These are phyloP conservation scores for Silene coronaria DNA, from an alignment of 179 eudicot genomes.

Conservation along the genomic window DNA sequence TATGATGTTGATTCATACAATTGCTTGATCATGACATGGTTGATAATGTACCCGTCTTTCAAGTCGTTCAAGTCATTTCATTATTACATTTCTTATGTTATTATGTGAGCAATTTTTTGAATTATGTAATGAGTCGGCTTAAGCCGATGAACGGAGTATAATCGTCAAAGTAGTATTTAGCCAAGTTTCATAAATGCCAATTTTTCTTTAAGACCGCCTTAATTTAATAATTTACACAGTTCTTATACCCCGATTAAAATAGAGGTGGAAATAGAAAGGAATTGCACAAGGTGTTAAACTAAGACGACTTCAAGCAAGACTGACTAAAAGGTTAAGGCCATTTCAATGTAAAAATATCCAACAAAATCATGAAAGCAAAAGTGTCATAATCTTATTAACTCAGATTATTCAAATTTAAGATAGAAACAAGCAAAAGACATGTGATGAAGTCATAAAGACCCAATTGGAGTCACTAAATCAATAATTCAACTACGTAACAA, in stretches of 20 bases:
- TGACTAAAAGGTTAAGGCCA: too few relatives aligned
- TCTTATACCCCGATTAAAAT: too few relatives aligned
- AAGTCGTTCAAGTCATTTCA: too few relatives aligned
- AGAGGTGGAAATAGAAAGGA: too few relatives aligned
- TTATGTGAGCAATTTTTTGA: too few relatives aligned
- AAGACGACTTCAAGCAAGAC: too few relatives aligned
- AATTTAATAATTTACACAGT: too few relatives aligned
- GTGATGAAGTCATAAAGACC: not conserved
- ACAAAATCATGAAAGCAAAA: not conserved
- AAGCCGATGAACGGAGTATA: not conserved
- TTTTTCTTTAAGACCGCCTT: too few relatives aligned
- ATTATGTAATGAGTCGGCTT: not conserved
- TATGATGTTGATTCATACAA: not conserved
- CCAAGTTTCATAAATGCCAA: not conserved
- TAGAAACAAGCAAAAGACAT: not conserved
- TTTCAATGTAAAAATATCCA: too few relatives aligned
- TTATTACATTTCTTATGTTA: too few relatives aligned
- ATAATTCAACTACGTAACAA: not conserved
- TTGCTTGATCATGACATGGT: conserved; percentile 7
- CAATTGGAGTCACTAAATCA: not conserved
- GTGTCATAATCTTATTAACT: not conserved
- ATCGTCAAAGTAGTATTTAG: not conserved
- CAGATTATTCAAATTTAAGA: not conserved
- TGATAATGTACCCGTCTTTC: not conserved
- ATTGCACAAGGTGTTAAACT: too few relatives aligned